phyloP scores from a whole-genome alignment of 1,284 basidiomycete genomes.

The Papiliotrema flavescens region DNA sequence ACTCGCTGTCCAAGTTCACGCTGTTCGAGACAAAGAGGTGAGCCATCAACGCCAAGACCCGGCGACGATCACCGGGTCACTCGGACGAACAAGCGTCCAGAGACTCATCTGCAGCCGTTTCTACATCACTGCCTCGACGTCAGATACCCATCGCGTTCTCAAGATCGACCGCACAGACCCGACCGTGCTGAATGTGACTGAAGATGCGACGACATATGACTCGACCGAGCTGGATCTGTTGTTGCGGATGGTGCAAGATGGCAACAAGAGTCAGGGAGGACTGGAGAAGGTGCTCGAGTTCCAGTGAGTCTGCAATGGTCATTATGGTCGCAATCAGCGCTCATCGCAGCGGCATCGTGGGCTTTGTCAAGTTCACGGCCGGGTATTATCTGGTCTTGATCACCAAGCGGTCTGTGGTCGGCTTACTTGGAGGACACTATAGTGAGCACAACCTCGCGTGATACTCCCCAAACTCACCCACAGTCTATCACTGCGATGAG shows the following conservation, averaged over 20 bases:
- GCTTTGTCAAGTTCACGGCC: constrained; percentile 84
- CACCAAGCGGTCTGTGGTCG: constrained; percentile 85
- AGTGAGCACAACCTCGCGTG: constrained; percentile 28
- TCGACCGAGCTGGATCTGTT: constrained; percentile 83
- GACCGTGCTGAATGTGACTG: constrained; percentile 68
- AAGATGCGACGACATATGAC: constrained; percentile 83
- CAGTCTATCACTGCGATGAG: constrained; percentile 90
- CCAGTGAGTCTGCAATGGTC: constrained; percentile 50
- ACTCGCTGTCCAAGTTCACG: constrained; percentile 76
- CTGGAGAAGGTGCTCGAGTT: constrained; percentile 76
- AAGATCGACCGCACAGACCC: constrained; percentile 83
- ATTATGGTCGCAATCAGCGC: neutral
- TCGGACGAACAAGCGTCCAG: neutral
- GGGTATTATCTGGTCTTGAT: constrained; percentile 90
- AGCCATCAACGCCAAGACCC: constrained; percentile 1
- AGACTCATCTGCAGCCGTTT: constrained; percentile 56
- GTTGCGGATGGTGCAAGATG: constrained; percentile 91
- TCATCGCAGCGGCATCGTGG: constrained; percentile 48
- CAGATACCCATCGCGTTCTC: constrained; percentile 70
- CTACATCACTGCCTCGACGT: constrained; percentile 72
- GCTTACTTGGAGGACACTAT: constrained; percentile 92
- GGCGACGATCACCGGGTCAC: neutral
- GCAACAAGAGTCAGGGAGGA: constrained; percentile 82
- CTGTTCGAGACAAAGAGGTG: constrained; percentile 78
- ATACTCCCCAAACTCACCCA: neutral